Conservation (phyloP, 345 rosid species). For the Clausena lansium region DNA sequence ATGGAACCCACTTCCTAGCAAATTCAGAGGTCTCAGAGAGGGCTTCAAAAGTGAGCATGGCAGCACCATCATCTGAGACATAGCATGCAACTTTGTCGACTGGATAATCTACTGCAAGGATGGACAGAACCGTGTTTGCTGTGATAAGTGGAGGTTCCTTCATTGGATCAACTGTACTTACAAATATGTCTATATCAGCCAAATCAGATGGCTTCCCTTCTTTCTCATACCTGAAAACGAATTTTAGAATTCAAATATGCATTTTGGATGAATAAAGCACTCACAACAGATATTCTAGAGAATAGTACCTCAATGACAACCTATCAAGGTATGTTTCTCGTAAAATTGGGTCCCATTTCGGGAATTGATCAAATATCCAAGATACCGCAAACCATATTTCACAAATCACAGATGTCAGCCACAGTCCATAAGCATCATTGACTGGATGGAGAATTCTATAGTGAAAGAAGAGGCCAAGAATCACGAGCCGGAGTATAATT, state of each 20-base stretch:
- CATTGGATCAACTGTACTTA: constrained; percentile 89
- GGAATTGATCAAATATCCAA: constrained; percentile 96
- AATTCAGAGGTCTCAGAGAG: constrained; percentile 89
- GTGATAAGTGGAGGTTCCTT: constrained; percentile 93
- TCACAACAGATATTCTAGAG: background rate
- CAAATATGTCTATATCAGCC: constrained; percentile 72
- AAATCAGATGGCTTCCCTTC: constrained; percentile 70
- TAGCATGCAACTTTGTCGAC: constrained; percentile 87
- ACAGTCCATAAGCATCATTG: constrained; percentile 67
- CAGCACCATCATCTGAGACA: constrained; percentile 96
- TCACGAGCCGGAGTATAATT: constrained; percentile 62
- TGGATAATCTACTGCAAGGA: constrained; percentile 88
- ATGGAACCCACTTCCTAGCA: constrained; percentile 93
- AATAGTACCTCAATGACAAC: constrained; percentile 52
- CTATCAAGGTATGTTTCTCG: constrained; percentile 91
- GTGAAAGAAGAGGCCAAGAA: constrained; percentile 84
- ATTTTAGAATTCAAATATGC: background rate
- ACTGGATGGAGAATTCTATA: constrained; percentile 88
- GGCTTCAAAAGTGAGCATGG: constrained; percentile 95
- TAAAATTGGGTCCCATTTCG: constrained; percentile 78
- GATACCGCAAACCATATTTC: constrained; percentile 95
- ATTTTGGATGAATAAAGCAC: background rate
- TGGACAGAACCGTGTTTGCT: constrained; percentile 92
- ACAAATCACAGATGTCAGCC: constrained; percentile 84
- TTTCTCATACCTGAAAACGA: constrained; percentile 63